Percentiles rank a stretch among this genome's conserved stretches.
Evolutionary conservation across 768 basidiomycete genomes (phyloP).

Genomic region (Termitomyces heimii): DNA sequence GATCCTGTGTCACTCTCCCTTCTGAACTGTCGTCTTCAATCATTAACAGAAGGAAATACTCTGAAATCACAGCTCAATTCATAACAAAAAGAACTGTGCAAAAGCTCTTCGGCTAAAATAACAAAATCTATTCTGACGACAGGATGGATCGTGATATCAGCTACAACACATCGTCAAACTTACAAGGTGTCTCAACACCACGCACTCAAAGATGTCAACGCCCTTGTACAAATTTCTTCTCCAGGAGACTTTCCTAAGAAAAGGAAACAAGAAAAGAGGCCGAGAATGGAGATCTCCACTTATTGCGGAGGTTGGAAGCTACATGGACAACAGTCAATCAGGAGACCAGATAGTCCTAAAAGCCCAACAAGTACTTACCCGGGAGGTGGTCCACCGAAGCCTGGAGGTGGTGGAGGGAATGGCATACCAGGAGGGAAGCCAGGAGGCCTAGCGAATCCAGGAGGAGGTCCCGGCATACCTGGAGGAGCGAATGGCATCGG

Average conservation of each 20-base stretch:
- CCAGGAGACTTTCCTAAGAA: neutral
- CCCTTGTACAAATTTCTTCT: constrained; percentile 12
- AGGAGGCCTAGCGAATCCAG: constrained; percentile 71
- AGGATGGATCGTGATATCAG: constrained; percentile 6
- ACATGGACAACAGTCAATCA: constrained; percentile 8
- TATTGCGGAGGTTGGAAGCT: constrained; percentile 50
- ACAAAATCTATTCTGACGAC: constrained; percentile 7
- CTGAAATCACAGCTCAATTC: neutral
- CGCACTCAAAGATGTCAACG: constrained; percentile 7
- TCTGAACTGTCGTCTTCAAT: neutral
- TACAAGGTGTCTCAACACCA: constrained; percentile 9
- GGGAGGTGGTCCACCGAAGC: constrained; percentile 77
- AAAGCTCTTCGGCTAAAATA: neutral
- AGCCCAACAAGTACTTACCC: constrained; percentile 46
- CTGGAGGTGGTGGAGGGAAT: constrained; percentile 69
- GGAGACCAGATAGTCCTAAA: no score
- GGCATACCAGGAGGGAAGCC: constrained; percentile 81
- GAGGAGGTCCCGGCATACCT: constrained; percentile 83
- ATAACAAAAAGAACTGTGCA: neutral
- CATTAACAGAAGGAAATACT: neutral
- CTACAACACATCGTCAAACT: constrained; percentile 9
- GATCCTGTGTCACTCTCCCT: no score
- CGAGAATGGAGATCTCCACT: constrained; percentile 3
- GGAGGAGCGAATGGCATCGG: constrained; percentile 65
- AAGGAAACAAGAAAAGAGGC: neutral